Base-by-base conservation (phyloP, 2,329 filamentous ascomycete species). In the Phialocephala sp. region DNA sequence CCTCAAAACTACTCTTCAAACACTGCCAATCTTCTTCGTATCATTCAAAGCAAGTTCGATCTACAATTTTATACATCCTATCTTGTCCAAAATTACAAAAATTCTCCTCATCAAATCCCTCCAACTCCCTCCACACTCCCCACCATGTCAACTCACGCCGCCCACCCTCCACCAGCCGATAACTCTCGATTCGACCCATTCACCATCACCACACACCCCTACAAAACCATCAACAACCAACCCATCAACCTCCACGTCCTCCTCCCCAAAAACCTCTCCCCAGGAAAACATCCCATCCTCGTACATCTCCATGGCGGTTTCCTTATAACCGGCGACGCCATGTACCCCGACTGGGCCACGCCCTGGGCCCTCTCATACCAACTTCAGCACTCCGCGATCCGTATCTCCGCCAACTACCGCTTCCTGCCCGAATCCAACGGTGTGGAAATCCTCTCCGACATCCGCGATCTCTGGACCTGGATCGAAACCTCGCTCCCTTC, bases 351-450 rank as follows among this genome's bases (percentile, higher is more conserved):
- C 11, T 77, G 76, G 69, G 74, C 72, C 45, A 66, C 75, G 0
- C 62, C 68, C 27, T 79, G 78, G 78, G 36, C 67, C 1, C 55
- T 69, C 18, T 60, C 66, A 20, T 70, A 69, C 43, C 27, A 52
- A 3, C 27, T 66, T 18, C 45, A 50, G 8, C 63, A 72, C 32
- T 65, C 64, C 15, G 81, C 83, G n/a, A 79, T 85, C 54, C 58
- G 65, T 6, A 60, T 69, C 35, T 75, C 78, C 1, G 80, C 82
- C 0, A 81, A 84, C 72, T 83, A 86, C 74, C 82, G 83, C 9
- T 79, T 86, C 3, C 66, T 83, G n/a, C 84, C 84, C n/a, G 83
- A 85, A 66, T 75, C 80, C 63, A 81, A 68, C 32, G 81, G 81
- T 45, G 62, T 74, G 1, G 80, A 85, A 12, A 81, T 85, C 64